phyloP scores from a whole-genome alignment of 768 basidiomycete species.

The Suillus americanus region DNA sequence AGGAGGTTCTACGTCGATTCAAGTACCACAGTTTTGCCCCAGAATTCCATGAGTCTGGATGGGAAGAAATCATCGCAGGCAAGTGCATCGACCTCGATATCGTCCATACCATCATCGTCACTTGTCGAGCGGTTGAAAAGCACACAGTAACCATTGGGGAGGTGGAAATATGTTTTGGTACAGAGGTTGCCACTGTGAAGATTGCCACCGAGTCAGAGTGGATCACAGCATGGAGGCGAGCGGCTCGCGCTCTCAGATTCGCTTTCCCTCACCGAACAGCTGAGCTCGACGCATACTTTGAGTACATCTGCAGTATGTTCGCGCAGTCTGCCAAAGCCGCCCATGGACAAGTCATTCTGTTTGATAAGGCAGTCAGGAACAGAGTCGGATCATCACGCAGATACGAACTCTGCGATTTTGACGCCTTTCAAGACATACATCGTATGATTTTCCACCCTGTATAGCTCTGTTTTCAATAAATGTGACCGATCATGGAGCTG shows the following conservation, averaged over 20 bases:
- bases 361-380: neutral
- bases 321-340: neutral
- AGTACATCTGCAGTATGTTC: neutral
- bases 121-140: conserved; percentile 10
- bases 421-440: neutral
- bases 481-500: neutral
- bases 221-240: neutral
- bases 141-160: conserved; percentile 17
- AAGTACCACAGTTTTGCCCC: conserved; percentile 6
- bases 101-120: conserved; percentile 20
- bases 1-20: neutral
- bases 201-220: neutral
- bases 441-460: neutral
- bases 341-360: neutral
- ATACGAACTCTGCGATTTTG: neutral
- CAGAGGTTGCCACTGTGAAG: neutral
- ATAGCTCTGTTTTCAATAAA: neutral
- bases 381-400: neutral
- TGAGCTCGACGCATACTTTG: neutral
- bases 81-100: conserved; percentile 28
- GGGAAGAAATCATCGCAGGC: conserved; percentile 25
- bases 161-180: neutral
- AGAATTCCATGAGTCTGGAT: conserved; percentile 27
- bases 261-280: neutral
- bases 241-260: neutral